Base-by-base conservation (phyloP, 805 yeast genomes). In the Isabelozyma heimii region DNA sequence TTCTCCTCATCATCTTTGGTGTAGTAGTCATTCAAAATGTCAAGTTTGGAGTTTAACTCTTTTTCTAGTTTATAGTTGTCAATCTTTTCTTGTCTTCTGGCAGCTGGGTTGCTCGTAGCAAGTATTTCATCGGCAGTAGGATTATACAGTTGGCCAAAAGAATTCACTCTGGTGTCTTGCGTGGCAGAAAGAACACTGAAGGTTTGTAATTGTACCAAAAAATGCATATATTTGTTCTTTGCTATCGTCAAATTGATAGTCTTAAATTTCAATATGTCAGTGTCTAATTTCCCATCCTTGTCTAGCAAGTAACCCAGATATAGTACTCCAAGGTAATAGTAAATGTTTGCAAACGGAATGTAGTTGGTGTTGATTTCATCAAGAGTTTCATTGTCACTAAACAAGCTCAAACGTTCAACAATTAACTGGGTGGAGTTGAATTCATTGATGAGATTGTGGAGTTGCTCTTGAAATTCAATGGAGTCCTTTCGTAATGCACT, bases 71-170 rank as follows among this genome's bases (percentile, higher is more conserved):
- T 85, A 64, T 74, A 87, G 55, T 80, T 80, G 14, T 79, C 85
- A 49, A 91, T 89, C 62, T 90, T 91, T 44, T 81, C 85, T 17
- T 84, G 83, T 56, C 97, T 76, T 56, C 77, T 72, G 9, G 63
- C 58, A 0, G 76, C 71, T 0, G 87, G 74, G 45, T 75, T 73
- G 20, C 52, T 37, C 4, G 49, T 47, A 1, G 49, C 42, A 5
- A 53, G 40, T 17, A 65, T 47, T 60, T 81, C 76, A 46, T 67
- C 67, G 33, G 73, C 55, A 3, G 72, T 62, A 2, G 84, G 85
- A 38, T 63, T 63, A 45, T 67, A 72, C 1, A 68, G 61, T 4
- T 65, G 63, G 45, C 70, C 67, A 52, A 81, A 73, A 0, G 61
- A 54, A 12, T 78, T 76, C 4, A 80, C 50, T 54, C 67, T 74